phyloP scores from a whole-genome alignment of 192 early-diverging fungal genomes.

The Backusella morwellensis region DNA sequence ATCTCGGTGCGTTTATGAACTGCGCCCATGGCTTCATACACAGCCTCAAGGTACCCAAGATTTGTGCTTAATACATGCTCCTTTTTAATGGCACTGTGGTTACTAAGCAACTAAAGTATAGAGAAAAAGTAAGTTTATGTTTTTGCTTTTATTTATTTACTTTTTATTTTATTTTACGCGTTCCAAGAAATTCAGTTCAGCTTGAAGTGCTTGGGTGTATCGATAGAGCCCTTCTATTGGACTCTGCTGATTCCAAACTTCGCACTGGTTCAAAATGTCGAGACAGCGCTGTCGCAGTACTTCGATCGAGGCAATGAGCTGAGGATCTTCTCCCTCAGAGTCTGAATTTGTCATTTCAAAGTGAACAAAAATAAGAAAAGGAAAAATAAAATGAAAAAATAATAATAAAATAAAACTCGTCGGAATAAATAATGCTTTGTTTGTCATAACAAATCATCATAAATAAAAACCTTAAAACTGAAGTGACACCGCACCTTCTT shows the following conservation, averaged over 20 bases:
- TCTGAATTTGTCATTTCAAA: conserved; percentile 1
- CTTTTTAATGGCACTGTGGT: conserved; percentile 16
- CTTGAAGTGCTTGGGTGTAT: conserved; percentile 18
- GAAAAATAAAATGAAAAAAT: conserved; percentile 1
- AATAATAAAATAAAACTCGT: neutral
- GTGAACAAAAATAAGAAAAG: neutral
- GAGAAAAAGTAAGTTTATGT: neutral
- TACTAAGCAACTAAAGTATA: conserved; percentile 22
- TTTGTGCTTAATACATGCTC: conserved; percentile 33
- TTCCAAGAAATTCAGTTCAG: conserved; percentile 31
- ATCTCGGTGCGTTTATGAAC: conserved; percentile 7
- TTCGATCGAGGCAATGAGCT: neutral
- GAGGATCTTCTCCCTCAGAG: neutral
- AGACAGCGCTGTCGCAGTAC: conserved; percentile 1
- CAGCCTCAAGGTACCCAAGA: conserved; percentile 33
- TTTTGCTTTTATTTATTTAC: neutral
- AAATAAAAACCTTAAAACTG: neutral
- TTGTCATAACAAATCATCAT: neutral
- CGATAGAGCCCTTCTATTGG: conserved; percentile 30
- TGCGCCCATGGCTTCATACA: conserved; percentile 23
- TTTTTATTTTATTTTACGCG: conserved; percentile 13
- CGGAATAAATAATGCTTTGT: neutral
- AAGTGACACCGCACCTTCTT: neutral
- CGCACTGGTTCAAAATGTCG: conserved; percentile 5
- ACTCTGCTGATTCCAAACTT: conserved; percentile 1